Conservation (phyloP, 805 yeast species). For the Candida berthetii region DNA sequence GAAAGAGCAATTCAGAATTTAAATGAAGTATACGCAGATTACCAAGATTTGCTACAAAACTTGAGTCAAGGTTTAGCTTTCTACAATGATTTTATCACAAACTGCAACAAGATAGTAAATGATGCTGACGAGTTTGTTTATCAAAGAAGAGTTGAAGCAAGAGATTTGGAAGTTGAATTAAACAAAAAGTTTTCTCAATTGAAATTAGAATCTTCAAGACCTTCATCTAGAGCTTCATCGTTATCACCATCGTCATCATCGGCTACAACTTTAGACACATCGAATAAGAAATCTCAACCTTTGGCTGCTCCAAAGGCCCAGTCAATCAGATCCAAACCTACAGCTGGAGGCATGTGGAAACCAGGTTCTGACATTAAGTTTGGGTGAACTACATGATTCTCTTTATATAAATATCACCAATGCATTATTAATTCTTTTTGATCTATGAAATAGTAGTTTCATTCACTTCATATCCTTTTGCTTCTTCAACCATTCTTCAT, state of each 20-base stretch:
- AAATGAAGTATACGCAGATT: slow-evolving; percentile 21
- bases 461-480: no score
- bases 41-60: slow-evolving; percentile 49
- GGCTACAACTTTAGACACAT: background rate
- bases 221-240: background rate
- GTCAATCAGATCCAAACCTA: slow-evolving; percentile 16
- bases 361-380: slow-evolving; percentile 21
- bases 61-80: slow-evolving; percentile 65
- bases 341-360: slow-evolving; percentile 16
- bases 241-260: slow-evolving; percentile 1
- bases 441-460: no score
- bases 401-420: no score
- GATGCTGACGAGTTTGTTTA: slow-evolving; percentile 49
- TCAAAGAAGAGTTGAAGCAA: slow-evolving; percentile 44
- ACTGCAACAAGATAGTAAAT: slow-evolving; percentile 35
- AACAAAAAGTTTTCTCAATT: slow-evolving; percentile 24
- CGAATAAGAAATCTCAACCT: background rate
- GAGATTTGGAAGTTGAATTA: slow-evolving; percentile 37
- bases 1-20: slow-evolving; percentile 44
- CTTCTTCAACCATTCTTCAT: slow-evolving; percentile 34
- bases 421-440: no score
- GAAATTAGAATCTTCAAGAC: slow-evolving; percentile 1
- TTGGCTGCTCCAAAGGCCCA: slow-evolving; percentile 17
- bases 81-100: slow-evolving; percentile 53
- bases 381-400: no score